Base-by-base conservation (phyloP, 768 basidiomycete species). In the Podaxis sp. region DNA sequence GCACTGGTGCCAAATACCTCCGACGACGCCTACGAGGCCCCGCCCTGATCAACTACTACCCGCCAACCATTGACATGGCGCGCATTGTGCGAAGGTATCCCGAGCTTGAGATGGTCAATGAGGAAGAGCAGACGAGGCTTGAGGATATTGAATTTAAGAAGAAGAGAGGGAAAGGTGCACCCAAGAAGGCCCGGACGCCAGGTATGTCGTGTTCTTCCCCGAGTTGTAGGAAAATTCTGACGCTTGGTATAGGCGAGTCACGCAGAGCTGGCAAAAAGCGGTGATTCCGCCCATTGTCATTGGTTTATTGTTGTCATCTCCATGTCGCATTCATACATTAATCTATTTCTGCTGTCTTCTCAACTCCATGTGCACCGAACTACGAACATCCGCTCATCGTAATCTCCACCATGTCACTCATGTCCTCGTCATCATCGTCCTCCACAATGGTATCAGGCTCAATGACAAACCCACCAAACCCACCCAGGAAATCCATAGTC, bases 1-100 rank as follows among this genome's bases (percentile, higher is more conserved):
- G 96, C 17, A 95, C 91, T 0, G 96, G 96, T 17, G 90, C 94
- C 27, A 98, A 98, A 77, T 94, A 96, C 77, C 86, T 98, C 51
- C 87, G 90, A 19, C 80, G 84, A 13, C 82, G 90, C 17, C 84
- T 98, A 38, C 85, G 88, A 0, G 96, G 96, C 0, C 94, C 94
- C 0, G 83, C 93, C 27, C 91, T 97, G 88, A 71, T 89, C 66
- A 77, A 83, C 4, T 98, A 98, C 77, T 95, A 96, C 75, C 91
- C 90, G 0, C 72, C 76, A 22, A 73, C 77, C n/a, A 68, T 91
- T 63, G 79, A 84, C 64, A 76, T 93, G 55, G 72, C 85, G 36
- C 68, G 78, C 55, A 74, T 87, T 9, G 80, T 79, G 2, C 78
- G 78, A 38, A 66, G 80, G 62, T 82, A 83, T 71, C 85, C 85